Base-by-base conservation (phyloP, 1,284 basidiomycete species). In the Apiotrichum porosum region DNA sequence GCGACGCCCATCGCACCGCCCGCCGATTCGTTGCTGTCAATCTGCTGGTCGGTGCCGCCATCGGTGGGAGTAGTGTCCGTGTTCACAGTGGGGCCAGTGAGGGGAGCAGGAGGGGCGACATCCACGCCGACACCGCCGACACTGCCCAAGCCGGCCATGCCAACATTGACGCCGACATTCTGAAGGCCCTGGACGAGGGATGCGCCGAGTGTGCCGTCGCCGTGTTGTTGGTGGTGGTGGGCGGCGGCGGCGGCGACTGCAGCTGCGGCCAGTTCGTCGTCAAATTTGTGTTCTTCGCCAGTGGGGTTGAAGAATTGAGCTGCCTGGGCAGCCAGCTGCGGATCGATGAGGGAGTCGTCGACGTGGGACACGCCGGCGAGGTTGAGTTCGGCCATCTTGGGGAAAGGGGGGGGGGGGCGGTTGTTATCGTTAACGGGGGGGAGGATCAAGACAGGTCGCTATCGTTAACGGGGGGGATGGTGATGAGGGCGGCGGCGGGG, bases 331-430 rank as follows among this genome's bases (percentile, higher is more conserved):
- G 37, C 28, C 22, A 56, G 47, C 9, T 42, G 14, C 10, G 55
- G 49, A 35, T 57, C 55, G 37, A 57, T 57, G 42, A 57, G 51
- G 5, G 41, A 37, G 33, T 52, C 55, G 37, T 57, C 49, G 13
- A 51, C 55, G 30, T 45, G 47, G 2, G 42, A 23, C 8, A 51
- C 52, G 31, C 52, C 53, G 17, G 53, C 53, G 47, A 55, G 53
- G 39, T 55, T 55, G 43, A 55, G 53, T 43, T 38, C 38, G 19
- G 39, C 32, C 31, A 32, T 41, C 19, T 13, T 17, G 19, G 9
- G 9, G 8, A 8, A 13, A 9, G 37, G 22, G 23, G 8, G 33
- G 33, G 14, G 33, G 33, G 14, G 33, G 33, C 33, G 33, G 17
- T 8, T 12, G 18, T 18, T 23, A n/a, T 12, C 9, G 22, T 14